Evolutionary conservation across 495 filamentous ascomycete genomes (phyloP), one percentile per base, ranked within the genome.

Genomic region (Neurospora terricola): DNA sequence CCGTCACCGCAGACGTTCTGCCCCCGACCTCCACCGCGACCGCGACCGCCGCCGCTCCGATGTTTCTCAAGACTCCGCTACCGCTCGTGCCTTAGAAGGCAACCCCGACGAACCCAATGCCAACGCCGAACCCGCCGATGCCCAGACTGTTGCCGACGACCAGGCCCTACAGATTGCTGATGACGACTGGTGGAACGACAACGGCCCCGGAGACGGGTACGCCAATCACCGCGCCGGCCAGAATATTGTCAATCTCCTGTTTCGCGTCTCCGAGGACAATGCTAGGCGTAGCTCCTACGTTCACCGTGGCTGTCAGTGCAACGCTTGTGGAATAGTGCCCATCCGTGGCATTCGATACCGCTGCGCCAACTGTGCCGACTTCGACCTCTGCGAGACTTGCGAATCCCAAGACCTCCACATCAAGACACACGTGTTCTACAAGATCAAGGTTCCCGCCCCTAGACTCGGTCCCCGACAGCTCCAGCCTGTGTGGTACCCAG

Each of bases 391-490:
- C 82, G 93, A 96, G 80, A 90, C 88, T 10, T 98, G 94, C 79
- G 94, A 98, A 82, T 89, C 92, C 5, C 89, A 92, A 79, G 89
- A 92, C 70, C 84, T 93, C 1, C 96, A 99, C 79, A 89, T 87
- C 74, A 97, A 95, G 82, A 97, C 94, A 0, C 96, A 99, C 83
- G 84, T 99, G 59, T 97, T 99, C 85, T 97, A 95, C 85, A 98
- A 98, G 81, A 91, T 87, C 78, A 82, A 81, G 70, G 76, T 87
- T 34, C 85, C 85, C 14, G 83, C 83, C 54, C 84, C 85, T 1
- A 79, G 84, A 14, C 81, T 86, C 27, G 83, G 82, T 70, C 81
- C 82, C 45, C 80, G 84, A 69, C 89, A 94, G 78, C 89, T 90
- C 14, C 90, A 92, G 75, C 90, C 92, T 4, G 88, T 93, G 4